Base-by-base conservation (phyloP, 1,284 basidiomycete species). In the Rhodotorula sp. region DNA sequence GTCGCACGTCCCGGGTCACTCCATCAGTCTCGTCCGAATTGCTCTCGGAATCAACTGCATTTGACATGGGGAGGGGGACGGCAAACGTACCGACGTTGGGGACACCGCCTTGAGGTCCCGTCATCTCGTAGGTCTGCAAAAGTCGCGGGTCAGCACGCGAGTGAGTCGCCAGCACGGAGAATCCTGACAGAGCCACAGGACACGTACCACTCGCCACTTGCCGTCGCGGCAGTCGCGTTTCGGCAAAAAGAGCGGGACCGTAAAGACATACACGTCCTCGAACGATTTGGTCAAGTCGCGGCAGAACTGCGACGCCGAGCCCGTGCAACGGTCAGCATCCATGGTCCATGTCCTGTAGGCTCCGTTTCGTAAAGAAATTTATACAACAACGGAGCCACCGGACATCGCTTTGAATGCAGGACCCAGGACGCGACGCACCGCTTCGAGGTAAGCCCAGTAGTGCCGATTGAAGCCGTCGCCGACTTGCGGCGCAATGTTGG, bases 401-500 rank as follows among this genome's bases (percentile, higher is more conserved):
- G 5, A 23, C 15, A 8, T 19, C 12, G n/a, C 7, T 26, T 1
- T 18, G 14, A 5, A 23, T 21, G 18, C 10, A n/a, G 45, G 50
- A 19, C 14, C 50, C 3, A 7, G 8, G 49, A 65, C 70, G 38
- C 31, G 49, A 65, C 70, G 38, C 31, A 75, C 73, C 28, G 71
- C 71, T 82, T 99, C 97, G 16, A 95, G 81, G 80, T 95, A 97
- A 15, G 94, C 94, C 95, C 94, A 97, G 80, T 97, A 99, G 80
- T 99, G 93, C 66, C 97, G 85, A 80, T 99, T 99, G 85, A 99
- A 99, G 0, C 95, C 95, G 59, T 88, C 91, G 3, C 97, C 97
- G 18, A 99, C 93, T 85, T 99, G 97, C 50, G 97, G 97, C 1
- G 97, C 95, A 67, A 99, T 98, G 80, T 99, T 99, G 6, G 92